Evolutionary conservation across 1,284 basidiomycete species (phyloP).

Genomic region (Filobasidium uniguttulatum): DNA sequence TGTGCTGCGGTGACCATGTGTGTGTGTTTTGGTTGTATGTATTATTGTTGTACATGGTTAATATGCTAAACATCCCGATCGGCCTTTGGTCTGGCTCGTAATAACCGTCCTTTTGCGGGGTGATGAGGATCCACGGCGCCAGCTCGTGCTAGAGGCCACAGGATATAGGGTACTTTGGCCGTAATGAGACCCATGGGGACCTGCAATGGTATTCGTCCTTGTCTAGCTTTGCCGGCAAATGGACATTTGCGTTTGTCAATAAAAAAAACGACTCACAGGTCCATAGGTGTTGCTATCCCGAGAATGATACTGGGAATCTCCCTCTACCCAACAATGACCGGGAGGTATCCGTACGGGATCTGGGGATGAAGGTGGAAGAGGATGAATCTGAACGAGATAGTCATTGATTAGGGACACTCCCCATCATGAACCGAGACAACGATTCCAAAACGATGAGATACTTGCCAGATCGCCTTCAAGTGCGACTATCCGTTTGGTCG

Average conservation of each 20-base stretch:
- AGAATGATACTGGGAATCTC: slow-evolving; percentile 40
- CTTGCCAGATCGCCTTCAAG: slow-evolving; percentile 41
- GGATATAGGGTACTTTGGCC: slow-evolving; percentile 33
- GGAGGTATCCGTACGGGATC: slow-evolving; percentile 32
- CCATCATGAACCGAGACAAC: neutral
- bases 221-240: neutral
- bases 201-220: slow-evolving; percentile 11
- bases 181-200: slow-evolving; percentile 38
- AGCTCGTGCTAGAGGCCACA: slow-evolving; percentile 35
- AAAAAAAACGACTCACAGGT: slow-evolving; percentile 38
- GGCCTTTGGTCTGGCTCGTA: neutral
- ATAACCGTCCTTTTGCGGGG: slow-evolving; percentile 17
- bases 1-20: slow-evolving; percentile 8
- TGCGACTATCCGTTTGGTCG: slow-evolving; percentile 44
- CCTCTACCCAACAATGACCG: slow-evolving; percentile 44
- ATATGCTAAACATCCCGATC: neutral
- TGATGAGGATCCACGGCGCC: slow-evolving; percentile 21
- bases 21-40: neutral
- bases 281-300: slow-evolving; percentile 42
- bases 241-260: no score
- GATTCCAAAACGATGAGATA: no score
- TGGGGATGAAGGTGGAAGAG: slow-evolving; percentile 32
- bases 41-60: no score
- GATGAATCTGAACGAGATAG: slow-evolving; percentile 24
- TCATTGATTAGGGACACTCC: neutral